Conservation (phyloP, 352 stramenopile species). For the Phytophthora pinifolia region DNA sequence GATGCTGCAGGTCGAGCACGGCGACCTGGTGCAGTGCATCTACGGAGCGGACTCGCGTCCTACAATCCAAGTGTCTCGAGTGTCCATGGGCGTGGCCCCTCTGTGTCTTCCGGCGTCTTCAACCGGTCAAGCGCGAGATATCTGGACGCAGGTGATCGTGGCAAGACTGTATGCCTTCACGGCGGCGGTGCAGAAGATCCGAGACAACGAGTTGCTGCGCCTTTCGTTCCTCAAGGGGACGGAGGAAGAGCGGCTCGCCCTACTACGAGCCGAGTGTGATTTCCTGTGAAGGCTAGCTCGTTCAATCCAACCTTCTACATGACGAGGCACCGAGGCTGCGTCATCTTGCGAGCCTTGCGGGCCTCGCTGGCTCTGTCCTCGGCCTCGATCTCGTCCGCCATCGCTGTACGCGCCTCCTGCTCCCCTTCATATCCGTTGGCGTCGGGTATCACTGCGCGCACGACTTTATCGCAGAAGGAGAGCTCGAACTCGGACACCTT, state of each 20-base stretch:
- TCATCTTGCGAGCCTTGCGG: slow-evolving; percentile 32
- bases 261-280: slow-evolving; percentile 53
- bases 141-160: slow-evolving; percentile 68
- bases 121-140: slow-evolving; percentile 17
- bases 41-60: slow-evolving; percentile 36
- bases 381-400: slow-evolving; percentile 78
- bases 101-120: slow-evolving; percentile 31
- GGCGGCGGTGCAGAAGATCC: slow-evolving; percentile 45
- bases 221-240: slow-evolving; percentile 68
- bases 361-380: slow-evolving; percentile 64
- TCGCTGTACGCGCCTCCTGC: slow-evolving; percentile 57
- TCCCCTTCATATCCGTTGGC: slow-evolving; percentile 13
- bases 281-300: slow-evolving; percentile 45
- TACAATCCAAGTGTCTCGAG: slow-evolving; percentile 53
- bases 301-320: slow-evolving; percentile 35
- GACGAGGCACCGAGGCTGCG: slow-evolving; percentile 26
- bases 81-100: slow-evolving; percentile 46
- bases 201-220: slow-evolving; percentile 48
- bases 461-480: slow-evolving; percentile 74
- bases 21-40: slow-evolving; percentile 75
- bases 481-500: slow-evolving; percentile 80
- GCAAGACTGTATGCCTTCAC: slow-evolving; percentile 62
- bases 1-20: slow-evolving; percentile 58
- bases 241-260: slow-evolving; percentile 38
- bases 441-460: slow-evolving; percentile 51